Base-by-base conservation (phyloP, 2,329 filamentous ascomycete genomes). In the Cadophora malorum region DNA sequence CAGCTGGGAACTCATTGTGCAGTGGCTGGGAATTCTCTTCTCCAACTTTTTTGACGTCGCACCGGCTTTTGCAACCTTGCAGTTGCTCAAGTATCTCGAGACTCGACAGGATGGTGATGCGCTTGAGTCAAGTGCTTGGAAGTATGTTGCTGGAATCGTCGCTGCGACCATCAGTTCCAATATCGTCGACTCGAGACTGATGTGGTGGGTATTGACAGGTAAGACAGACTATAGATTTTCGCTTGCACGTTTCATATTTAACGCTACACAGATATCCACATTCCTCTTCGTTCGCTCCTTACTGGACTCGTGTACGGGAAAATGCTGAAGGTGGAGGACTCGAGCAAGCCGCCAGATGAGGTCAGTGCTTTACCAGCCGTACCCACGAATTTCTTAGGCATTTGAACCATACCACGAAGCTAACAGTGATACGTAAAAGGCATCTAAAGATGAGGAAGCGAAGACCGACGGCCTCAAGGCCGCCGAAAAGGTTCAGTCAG, bases 251-350 rank as follows among this genome's bases (percentile, higher is more conserved):
- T 41, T 14, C 28, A 19, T 28, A 19, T 25, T 41, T 45, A 3
- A 23, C 45, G 1, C 19, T 38, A 5, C 56, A 38, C 21, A 59
- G 56, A 59, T 45, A 59, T 59, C 8, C 33, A 59, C 35, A 59
- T 73, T 21, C 89, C 90, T 0, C 80, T 94, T 19, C 87, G 90
- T 61, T 85, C 88, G 21, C 88, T 93, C 72, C 81, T 95, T 2
- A 88, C 90, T 1, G 85, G 90, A 0, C 82, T 93, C 16, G 85
- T 94, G 19, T 94, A 93, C 73, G 86, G 89, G 68, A 94, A 95
- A 77, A 86, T 90, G 0, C 87, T 93, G 82, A 85, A 88, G 45
- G 85, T 88, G 61, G 94, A 94, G 76, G 91, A 94, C 76, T 84
- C 85, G 21, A 82, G 75, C 19, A 72, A 81, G 52, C 87, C 84